Percentiles rank a stretch among this genome's conserved stretches.
These are phyloP conservation scores for Nemania abortiva DNA, from an alignment of 2,329 filamentous ascomycete genomes.

Conservation along the genomic window DNA sequence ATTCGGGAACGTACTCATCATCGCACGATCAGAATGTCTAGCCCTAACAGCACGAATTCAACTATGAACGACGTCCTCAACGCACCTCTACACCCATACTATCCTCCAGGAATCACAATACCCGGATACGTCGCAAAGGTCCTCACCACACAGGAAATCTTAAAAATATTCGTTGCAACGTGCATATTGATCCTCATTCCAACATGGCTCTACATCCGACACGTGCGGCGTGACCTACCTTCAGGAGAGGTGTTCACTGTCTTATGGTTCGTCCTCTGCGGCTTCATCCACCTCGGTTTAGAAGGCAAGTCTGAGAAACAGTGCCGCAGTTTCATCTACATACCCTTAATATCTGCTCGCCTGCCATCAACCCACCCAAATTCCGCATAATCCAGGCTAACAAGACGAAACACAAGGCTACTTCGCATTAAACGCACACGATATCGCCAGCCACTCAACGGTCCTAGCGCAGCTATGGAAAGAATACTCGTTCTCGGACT, in stretches of 20 bases:
- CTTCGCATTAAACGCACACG: slow-evolving; percentile 59
- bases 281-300: slow-evolving; percentile 60
- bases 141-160: slow-evolving; percentile 67
- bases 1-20: not conserved
- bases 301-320: slow-evolving; percentile 48
- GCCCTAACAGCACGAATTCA: not conserved
- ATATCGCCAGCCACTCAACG: slow-evolving; percentile 55
- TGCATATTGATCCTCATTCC: slow-evolving; percentile 68
- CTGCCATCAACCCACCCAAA: not conserved
- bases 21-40: not conserved
- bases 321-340: not conserved
- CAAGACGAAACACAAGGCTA: slow-evolving; percentile 52
- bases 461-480: slow-evolving; percentile 69
- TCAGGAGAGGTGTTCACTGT: slow-evolving; percentile 68
- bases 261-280: slow-evolving; percentile 72
- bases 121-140: slow-evolving; percentile 75
- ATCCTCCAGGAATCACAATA: slow-evolving; percentile 73
- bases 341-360: not conserved
- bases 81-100: slow-evolving; percentile 66
- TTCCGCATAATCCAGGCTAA: not conserved
- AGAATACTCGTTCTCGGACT: slow-evolving; percentile 69
- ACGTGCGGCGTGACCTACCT: slow-evolving; percentile 64
- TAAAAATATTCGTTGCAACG: slow-evolving; percentile 69
- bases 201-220: slow-evolving; percentile 66
- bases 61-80: not conserved